Evolutionary conservation across 305 asterid genomes (phyloP).

Genomic region (Ilex paraguariensis): DNA sequence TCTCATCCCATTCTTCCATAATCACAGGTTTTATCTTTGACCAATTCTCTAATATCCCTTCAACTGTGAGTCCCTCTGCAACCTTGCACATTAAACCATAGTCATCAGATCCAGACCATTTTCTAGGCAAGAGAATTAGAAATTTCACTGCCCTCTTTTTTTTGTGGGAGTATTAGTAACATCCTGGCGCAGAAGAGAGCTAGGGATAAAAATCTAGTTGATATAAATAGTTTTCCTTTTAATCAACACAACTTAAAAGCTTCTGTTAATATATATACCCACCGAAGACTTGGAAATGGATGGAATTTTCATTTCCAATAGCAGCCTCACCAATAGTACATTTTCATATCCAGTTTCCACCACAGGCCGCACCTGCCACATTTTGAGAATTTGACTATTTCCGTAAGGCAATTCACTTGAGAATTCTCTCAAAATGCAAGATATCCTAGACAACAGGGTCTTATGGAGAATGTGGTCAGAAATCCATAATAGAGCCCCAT

Average conservation of each 20-base stretch:
- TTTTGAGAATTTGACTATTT: background rate
- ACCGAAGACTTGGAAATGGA: conserved; percentile 78
- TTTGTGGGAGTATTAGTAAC: no score
- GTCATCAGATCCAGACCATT: conserved; percentile 13
- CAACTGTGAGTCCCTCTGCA: conserved; percentile 70
- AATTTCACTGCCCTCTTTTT: no score
- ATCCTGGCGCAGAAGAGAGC: no score
- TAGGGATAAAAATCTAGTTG: no score
- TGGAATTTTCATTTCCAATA: conserved; percentile 65
- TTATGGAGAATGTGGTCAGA: no score
- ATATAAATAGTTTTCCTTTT: no score
- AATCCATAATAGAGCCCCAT: no score
- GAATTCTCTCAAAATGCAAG: no score
- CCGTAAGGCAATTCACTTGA: no score
- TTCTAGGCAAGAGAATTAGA: conserved; percentile 12
- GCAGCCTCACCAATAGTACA: conserved; percentile 78
- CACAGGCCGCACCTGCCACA: conserved; percentile 87
- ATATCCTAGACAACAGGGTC: no score
- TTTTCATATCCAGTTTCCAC: conserved; percentile 97
- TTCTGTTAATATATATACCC: conserved; percentile 29
- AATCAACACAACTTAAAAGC: background rate
- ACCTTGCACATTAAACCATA: conserved; percentile 45
- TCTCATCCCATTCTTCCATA: conserved; percentile 79
- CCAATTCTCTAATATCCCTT: conserved; percentile 78
- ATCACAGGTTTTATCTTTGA: conserved; percentile 63